Conservation (phyloP, 768 basidiomycete species). For the Leucocoprinus birnbaumii region DNA sequence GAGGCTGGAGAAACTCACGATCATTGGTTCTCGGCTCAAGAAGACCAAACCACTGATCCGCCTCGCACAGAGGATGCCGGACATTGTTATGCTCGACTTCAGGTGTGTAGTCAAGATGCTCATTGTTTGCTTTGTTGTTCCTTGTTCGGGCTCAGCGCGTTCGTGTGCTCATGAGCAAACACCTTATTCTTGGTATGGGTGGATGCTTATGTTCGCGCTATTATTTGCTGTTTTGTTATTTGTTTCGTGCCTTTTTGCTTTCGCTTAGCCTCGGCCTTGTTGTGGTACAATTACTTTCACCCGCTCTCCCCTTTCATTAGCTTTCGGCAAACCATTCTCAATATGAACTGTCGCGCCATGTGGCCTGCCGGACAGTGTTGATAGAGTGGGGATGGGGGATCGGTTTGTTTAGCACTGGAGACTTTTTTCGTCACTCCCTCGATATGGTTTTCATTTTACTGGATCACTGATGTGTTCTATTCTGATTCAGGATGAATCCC, state of each 20-base stretch:
- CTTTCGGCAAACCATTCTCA: constrained; percentile 7
- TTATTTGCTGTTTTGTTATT: background rate
- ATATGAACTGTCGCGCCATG: constrained; percentile 7
- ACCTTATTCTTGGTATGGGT: background rate
- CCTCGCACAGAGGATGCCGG: constrained; percentile 65
- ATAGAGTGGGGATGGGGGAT: constrained; percentile 14
- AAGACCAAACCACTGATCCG: constrained; percentile 73
- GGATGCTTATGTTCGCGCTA: constrained; percentile 8
- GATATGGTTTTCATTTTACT: background rate
- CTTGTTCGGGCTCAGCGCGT: no score
- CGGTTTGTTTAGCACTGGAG: background rate
- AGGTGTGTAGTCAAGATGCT: constrained; percentile 40
- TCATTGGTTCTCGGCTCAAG: constrained; percentile 82
- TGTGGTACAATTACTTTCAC: background rate
- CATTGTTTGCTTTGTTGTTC: no score
- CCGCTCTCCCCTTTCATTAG: background rate
- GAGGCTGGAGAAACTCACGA: constrained; percentile 78
- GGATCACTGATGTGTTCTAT: constrained; percentile 11
- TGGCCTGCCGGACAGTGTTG: constrained; percentile 8
- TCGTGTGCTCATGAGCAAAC: no score
- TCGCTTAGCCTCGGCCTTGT: background rate
- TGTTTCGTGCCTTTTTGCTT: constrained; percentile 1
- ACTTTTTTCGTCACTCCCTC: background rate
- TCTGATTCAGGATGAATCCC: constrained; percentile 76
- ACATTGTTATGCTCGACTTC: constrained; percentile 89